Evolutionary conservation across 2,329 filamentous ascomycete genomes (phyloP), one percentile per base, ranked within the genome.

Genomic region (Colletotrichum falcatum): DNA sequence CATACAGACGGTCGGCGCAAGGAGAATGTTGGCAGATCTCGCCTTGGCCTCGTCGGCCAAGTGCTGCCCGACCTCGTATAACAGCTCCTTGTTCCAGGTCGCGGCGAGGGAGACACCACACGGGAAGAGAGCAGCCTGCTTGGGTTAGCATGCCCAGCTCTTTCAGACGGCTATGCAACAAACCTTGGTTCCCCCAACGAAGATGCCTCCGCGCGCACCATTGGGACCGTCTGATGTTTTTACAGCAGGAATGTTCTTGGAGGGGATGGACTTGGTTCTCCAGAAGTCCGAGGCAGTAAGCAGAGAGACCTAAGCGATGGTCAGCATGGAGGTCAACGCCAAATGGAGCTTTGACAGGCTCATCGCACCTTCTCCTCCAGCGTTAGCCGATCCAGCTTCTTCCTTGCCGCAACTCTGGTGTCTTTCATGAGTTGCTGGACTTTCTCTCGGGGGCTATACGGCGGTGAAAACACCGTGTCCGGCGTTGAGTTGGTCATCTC

Each of bases 1-100:
- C 84, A 94, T 91, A 81, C 93, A 94, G 42, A 94, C 90, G 0
- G 93, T 95, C 2, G 92, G 93, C 0, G 91, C 93, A 11, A 95
- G 85, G 5, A 95, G 84, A 42, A 95, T 87, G 70, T 94, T 87
- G 35, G 92, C 91, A 7, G 92, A 92, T 76, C 93, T 90, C 23
- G 92, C 91, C 75, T 90, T 92, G 30, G 87, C 85, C 79, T 96
- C 93, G 16, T 90, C 84, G 16, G 90, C 93, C 69, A 95, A 87
- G 73, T 93, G 87, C 66, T 88, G 85, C 14, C 93, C 93, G 51
- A 94, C 88, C 73, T 92, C 82, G 71, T 90, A 86, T 33, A 95
- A 85, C 46, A 95, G 83, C 7, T 90, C 85, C 58, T 88, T 86
- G 76, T 95, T 93, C 91, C 92, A 96, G 42, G 93, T 94, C 51